Percentiles rank a stretch among this genome's conserved stretches.
phyloP scores from a whole-genome alignment of 164 flowering plant species.

The Dillenia suffruticosa region DNA sequence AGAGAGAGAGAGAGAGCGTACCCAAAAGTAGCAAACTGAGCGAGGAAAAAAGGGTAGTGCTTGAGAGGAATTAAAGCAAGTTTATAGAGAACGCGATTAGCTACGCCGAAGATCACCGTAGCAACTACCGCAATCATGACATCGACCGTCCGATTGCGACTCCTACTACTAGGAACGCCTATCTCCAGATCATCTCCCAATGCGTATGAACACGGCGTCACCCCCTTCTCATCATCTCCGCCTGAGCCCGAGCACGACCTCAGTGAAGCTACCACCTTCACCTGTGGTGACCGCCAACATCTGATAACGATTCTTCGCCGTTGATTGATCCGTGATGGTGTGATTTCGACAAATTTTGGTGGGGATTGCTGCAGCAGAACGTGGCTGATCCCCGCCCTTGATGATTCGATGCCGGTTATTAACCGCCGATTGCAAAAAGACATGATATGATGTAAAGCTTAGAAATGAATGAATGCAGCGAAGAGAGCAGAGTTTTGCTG shows the following conservation, averaged over 20 bases:
- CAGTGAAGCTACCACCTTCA: conserved; percentile 11
- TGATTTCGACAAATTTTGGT: too few relatives aligned
- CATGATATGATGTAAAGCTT: too few relatives aligned
- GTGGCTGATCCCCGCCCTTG: too few relatives aligned
- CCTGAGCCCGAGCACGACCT: conserved; percentile 17
- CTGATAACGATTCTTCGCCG: conserved; percentile 11
- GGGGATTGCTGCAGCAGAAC: too few relatives aligned
- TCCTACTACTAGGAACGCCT: conserved; percentile 2
- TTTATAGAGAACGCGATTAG: conserved; percentile 87
- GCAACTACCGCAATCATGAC: conserved; percentile 54
- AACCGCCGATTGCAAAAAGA: too few relatives aligned
- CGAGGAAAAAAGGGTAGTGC: conserved; percentile 95
- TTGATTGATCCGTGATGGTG: not conserved
- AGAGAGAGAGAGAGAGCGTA: conserved; percentile 13
- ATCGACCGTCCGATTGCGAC: conserved; percentile 34
- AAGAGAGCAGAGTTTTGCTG: too few relatives aligned
- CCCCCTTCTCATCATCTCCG: conserved; percentile 11
- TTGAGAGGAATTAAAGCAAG: conserved; percentile 90
- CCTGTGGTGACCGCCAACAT: not conserved
- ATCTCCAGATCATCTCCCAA: conserved; percentile 19
- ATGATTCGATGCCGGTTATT: too few relatives aligned
- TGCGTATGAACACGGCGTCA: conserved; percentile 22
- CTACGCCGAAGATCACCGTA: conserved; percentile 88
- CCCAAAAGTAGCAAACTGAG: conserved; percentile 99
- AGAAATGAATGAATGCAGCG: too few relatives aligned